Conservation (phyloP, 257 asterid genomes). For the Capsicum chinense region DNA sequence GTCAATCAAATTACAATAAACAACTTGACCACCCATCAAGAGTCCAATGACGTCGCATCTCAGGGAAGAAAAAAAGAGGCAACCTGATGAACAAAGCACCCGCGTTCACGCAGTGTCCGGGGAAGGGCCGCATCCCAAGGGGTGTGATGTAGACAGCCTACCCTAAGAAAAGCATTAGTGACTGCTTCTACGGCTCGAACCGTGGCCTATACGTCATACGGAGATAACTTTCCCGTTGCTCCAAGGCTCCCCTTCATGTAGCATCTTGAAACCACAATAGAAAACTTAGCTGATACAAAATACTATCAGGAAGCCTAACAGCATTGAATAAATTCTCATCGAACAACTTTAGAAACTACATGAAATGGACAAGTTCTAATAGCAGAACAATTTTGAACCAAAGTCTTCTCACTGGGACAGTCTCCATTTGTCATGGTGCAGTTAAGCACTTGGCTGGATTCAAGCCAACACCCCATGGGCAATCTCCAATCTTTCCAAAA, state of each 20-base stretch:
- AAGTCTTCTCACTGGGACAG: conserved; percentile 3
- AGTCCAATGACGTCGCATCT: background rate
- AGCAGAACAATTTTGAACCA: background rate
- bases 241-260: background rate
- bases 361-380: conserved; percentile 12
- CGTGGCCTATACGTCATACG: background rate
- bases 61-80: background rate
- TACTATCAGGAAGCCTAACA: background rate
- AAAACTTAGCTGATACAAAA: background rate
- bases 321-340: background rate
- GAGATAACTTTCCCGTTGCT: background rate
- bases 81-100: background rate
- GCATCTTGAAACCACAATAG: background rate
- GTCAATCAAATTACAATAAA: background rate
- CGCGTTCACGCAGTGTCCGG: background rate
- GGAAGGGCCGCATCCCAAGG: background rate
- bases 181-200: background rate
- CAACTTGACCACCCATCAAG: conserved; percentile 19
- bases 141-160: background rate
- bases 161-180: background rate
- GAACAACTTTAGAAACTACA: background rate
- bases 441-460: background rate
- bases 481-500: conserved; percentile 20
- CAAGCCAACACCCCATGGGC: conserved; percentile 1
- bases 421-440: conserved; percentile 4